Base-by-base conservation (phyloP, 192 early-diverging fungal genomes). In the Funneliformis mosseae region DNA sequence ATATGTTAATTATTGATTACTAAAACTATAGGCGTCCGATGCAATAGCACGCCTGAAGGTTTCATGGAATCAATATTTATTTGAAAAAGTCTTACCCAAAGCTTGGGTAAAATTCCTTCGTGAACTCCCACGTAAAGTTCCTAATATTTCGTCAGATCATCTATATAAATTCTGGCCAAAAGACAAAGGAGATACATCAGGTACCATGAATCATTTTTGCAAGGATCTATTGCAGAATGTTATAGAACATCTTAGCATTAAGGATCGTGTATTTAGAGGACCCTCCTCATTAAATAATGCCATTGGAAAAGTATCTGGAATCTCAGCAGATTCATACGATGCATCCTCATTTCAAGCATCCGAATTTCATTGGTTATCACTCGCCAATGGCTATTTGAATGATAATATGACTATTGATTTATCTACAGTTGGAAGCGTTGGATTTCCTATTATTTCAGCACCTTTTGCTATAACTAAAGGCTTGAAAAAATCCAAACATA, bases 161-260 rank as follows among this genome's bases (percentile, higher is more conserved):
- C 7, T 55, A 7, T 55, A 55, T 55, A n/a, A 55, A 55, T 55
- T 73, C 27, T 73, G 71, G 71, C 71, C 71, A 48, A 48, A 28
- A 48, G 2, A 28, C 33, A 23, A n/a, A 23, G 25, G 12, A 28
- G 4, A 1, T 28, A 18, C 9, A n/a, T 73, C 71, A 1, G 2
- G 41, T 27, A 55, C 3, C 45, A 27, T 27, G 1, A 14, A 8
- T 48, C 25, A 27, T 4, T 73, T 73, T 16, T 73, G 43, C 7
- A 46, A 73, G 16, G 0, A 46, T 16, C 25, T 73, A 5, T 50
- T 73, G 12, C 5, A 12, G 27, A 73, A 48, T 73, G 10, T 46
- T 46, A 14, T 50, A 27, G 23, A 73, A 18, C 23, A 27, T 50
- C 42, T 73, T 28, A 28, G 11, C 4, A 0, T 73, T 28, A 45